Conservation (phyloP, 352 stramenopile genomes). For the Thraustochytrium striatum region DNA sequence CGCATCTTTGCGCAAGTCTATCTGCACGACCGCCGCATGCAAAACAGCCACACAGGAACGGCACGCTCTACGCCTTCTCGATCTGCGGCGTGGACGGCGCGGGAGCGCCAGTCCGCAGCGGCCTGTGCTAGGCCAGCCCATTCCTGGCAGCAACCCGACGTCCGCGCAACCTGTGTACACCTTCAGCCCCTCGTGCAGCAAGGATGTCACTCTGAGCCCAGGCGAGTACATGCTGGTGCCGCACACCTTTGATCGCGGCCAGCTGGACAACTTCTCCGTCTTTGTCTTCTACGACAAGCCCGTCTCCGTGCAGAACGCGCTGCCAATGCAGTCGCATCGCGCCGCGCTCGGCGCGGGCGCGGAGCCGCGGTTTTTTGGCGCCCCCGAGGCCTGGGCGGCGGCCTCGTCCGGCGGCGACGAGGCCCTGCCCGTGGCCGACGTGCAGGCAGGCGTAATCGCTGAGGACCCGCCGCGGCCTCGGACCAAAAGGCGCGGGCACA, state of each 20-base stretch:
- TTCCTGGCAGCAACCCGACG: constrained; percentile 9
- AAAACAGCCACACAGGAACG: not conserved
- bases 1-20: not conserved
- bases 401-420: too few relatives aligned
- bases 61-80: constrained; percentile 1
- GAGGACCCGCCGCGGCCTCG: not conserved
- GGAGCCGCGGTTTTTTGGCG: too few relatives aligned
- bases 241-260: constrained; percentile 21
- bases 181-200: not conserved
- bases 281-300: constrained; percentile 22
- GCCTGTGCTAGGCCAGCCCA: not conserved
- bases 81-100: not conserved
- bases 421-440: not conserved
- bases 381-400: too few relatives aligned
- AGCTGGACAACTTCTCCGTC: not conserved
- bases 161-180: constrained; percentile 20
- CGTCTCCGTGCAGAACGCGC: not conserved
- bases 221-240: constrained; percentile 23
- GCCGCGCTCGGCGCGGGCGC: too few relatives aligned
- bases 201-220: not conserved
- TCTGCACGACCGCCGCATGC: not conserved
- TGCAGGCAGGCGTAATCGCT: too few relatives aligned
- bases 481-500: not conserved
- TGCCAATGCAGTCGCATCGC: not conserved
- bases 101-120: not conserved